Percentiles rank a stretch among this genome's conserved stretches.
Evolutionary conservation across 352 stramenopile genomes (phyloP).

Genomic region (Phytophthora ramorum): DNA sequence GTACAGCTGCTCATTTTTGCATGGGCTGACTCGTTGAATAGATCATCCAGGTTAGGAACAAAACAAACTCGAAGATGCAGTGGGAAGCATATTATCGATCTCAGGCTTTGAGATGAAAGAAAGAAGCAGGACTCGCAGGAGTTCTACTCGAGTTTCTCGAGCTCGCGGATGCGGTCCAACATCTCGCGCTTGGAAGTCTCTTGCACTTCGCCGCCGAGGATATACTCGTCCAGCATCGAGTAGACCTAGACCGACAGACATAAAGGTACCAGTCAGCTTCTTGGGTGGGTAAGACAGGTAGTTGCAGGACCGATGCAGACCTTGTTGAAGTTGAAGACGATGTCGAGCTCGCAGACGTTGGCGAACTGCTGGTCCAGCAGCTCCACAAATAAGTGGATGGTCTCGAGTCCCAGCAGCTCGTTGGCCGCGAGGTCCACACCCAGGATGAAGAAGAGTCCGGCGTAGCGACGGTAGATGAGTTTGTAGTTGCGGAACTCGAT

Average conservation of each 20-base stretch:
- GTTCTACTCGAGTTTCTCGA: constrained; percentile 91
- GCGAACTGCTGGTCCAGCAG: constrained; percentile 98
- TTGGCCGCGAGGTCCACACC: constrained; percentile 97
- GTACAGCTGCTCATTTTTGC: constrained; percentile 21
- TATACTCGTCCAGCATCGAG: constrained; percentile 95
- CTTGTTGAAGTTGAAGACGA: constrained; percentile 97
- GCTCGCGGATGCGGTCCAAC: constrained; percentile 91
- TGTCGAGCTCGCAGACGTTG: constrained; percentile 99
- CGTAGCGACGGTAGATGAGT: constrained; percentile 99
- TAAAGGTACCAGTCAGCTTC: constrained; percentile 1
- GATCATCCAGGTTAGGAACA: constrained; percentile 25
- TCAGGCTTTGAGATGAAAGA: not conserved
- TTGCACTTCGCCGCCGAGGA: constrained; percentile 94
- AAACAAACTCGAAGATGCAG: constrained; percentile 7
- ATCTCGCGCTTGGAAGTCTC: constrained; percentile 94
- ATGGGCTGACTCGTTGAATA: constrained; percentile 25
- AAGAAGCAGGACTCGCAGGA: not conserved
- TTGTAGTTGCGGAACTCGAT: constrained; percentile 99
- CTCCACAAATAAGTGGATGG: constrained; percentile 99
- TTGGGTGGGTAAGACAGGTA: not conserved
- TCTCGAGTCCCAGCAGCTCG: constrained; percentile 98
- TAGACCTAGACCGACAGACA: constrained; percentile 69
- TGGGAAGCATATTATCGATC: constrained; percentile 21
- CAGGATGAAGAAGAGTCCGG: constrained; percentile 98
- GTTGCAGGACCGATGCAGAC: constrained; percentile 23